A percentile compares a stretch with the other conserved stretches of the same genome.
These are phyloP conservation scores for Tylopilus sp. DNA, from an alignment of 1,284 basidiomycete genomes.

Conservation along the genomic window DNA sequence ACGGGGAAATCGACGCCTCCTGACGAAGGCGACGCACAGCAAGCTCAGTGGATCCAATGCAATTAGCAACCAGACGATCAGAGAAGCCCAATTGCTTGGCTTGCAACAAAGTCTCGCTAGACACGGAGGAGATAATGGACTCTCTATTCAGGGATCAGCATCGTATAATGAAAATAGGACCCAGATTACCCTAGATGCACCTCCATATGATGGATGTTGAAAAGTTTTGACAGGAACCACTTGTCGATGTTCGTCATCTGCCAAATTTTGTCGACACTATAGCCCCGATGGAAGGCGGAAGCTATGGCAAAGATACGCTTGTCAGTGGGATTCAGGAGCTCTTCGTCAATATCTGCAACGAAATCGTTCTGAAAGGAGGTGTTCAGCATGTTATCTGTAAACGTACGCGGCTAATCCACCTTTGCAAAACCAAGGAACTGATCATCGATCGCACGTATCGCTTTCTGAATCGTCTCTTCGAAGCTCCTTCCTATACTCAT, in stretches of 20 bases:
- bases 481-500: slow-evolving; percentile 99
- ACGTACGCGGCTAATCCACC: slow-evolving; percentile 42
- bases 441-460: slow-evolving; percentile 95
- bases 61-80: slow-evolving; percentile 83
- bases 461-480: slow-evolving; percentile 98
- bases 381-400: neutral
- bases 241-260: slow-evolving; percentile 97
- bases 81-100: slow-evolving; percentile 97
- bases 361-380: slow-evolving; percentile 65
- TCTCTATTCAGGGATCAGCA: slow-evolving; percentile 44
- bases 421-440: slow-evolving; percentile 91
- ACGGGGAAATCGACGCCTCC: slow-evolving; percentile 82
- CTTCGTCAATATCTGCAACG: slow-evolving; percentile 83
- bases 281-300: slow-evolving; percentile 84
- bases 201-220: slow-evolving; percentile 83
- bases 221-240: slow-evolving; percentile 94
- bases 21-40: slow-evolving; percentile 85
- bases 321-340: slow-evolving; percentile 86
- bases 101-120: slow-evolving; percentile 67
- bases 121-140: slow-evolving; percentile 69
- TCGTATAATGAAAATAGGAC: neutral
- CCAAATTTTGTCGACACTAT: slow-evolving; percentile 95
- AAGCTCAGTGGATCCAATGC: slow-evolving; percentile 84
- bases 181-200: slow-evolving; percentile 62
- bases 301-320: slow-evolving; percentile 92